Conservation (phyloP, 805 yeast genomes). For the Candida incommunis region DNA sequence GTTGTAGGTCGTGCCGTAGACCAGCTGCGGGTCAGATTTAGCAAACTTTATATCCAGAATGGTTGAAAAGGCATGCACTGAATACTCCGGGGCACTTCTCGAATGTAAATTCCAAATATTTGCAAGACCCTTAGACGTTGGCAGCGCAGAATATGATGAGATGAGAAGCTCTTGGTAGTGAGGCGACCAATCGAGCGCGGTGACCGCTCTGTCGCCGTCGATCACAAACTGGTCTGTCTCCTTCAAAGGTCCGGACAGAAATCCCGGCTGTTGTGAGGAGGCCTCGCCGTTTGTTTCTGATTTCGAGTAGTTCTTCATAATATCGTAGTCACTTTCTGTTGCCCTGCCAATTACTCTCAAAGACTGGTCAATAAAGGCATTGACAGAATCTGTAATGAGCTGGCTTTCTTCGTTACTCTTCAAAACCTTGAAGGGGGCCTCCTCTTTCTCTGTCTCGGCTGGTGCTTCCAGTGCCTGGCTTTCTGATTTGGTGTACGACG, state of each 20-base stretch:
- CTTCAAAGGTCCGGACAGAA: constrained; percentile 9
- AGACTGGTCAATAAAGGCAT: constrained; percentile 16
- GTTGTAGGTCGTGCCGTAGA: constrained; percentile 34
- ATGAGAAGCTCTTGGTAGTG: constrained; percentile 23
- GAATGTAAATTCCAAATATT: constrained; percentile 24
- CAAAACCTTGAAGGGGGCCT: constrained; percentile 1
- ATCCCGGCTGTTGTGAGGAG: not conserved
- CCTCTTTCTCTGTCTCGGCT: constrained; percentile 1
- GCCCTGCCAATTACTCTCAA: constrained; percentile 21
- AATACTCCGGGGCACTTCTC: constrained; percentile 25
- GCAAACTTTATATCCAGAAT: constrained; percentile 30
- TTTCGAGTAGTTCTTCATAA: constrained; percentile 17
- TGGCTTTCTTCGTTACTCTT: constrained; percentile 4
- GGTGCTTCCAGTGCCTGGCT: not conserved
- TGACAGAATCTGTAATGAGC: constrained; percentile 2
- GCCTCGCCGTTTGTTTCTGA: not conserved
- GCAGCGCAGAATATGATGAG: constrained; percentile 15
- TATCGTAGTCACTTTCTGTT: constrained; percentile 17
- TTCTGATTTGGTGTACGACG: not conserved
- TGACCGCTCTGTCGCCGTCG: constrained; percentile 14
- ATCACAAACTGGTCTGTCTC: not conserved
- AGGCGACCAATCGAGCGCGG: constrained; percentile 23
- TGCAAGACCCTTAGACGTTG: constrained; percentile 18
- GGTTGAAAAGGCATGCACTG: constrained; percentile 28
- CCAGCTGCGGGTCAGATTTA: constrained; percentile 22